Base-by-base conservation (phyloP, 2,329 filamentous ascomycete species). In the Phyllosticta citrichinensis region DNA sequence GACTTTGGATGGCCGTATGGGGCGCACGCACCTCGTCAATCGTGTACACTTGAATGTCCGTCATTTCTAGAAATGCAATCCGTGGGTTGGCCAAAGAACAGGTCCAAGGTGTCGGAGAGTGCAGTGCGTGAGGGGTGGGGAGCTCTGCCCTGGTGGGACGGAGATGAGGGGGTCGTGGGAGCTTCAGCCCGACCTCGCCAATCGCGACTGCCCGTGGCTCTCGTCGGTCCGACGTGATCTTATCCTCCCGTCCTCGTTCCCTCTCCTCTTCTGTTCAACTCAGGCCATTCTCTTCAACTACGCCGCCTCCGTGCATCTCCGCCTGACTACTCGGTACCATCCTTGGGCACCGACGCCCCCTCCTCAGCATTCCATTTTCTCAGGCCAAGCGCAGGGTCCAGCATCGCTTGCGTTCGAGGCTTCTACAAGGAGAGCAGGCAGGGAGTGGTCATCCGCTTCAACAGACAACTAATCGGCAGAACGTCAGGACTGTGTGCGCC, bases 11-110 rank as follows among this genome's bases (percentile, higher is more conserved):
- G n/a, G 59, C 47, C 52, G 30, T 19, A 1, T 33, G 17, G 27
- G 22, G 25, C 20, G 14, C 19, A 52, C 55, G 52, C 51, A 62
- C 60, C 60, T 62, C 56, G 51, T 62, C 60, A 14, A 62, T 30
- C 17, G 60, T 57, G 60, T 62, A 62, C 10, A 55, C 55, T 30
- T 57, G 57, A 52, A 62, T 55, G 50, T 58, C 60, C 25, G 17
- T 55, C 60, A 62, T 62, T 47, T 19, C 8, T 24, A 55, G 53
- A 17, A 35, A 25, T 27, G 19, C 1, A 30, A 30, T 30, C 6
- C 27, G 27, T 40, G 35, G 53, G 25, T 40, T 30, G 27, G 27
- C 9, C 27, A 6, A 30, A 10, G 27, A 30, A 30, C 12, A 5
- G 9, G 22, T 2, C 22, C 22, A 22, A 22, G 35, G 53, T 12